Percentiles rank a stretch among this genome's conserved stretches.
Conservation (phyloP, 441 rosid species). For the Croton laevigatus region DNA sequence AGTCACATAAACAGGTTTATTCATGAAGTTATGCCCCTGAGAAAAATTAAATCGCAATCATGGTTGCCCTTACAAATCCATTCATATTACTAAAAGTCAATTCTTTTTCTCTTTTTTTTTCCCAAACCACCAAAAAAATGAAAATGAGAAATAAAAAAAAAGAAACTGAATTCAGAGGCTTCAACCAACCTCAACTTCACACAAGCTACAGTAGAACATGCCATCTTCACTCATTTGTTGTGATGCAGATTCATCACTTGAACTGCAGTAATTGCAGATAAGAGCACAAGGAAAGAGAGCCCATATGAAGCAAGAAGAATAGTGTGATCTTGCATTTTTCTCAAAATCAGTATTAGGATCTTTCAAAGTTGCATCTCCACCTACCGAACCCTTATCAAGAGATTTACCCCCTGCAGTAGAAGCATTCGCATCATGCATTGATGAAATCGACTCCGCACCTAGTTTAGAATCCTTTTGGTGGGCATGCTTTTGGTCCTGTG, state of each 20-base stretch:
- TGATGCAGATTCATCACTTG: conserved; percentile 62
- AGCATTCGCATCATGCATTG: conserved; percentile 44
- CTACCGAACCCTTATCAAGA: conserved; percentile 36
- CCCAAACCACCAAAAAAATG: neutral
- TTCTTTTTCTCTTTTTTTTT: neutral
- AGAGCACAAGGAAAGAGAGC: conserved; percentile 68
- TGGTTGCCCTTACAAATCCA: neutral
- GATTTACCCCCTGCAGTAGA: conserved; percentile 55
- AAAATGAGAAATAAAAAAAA: neutral
- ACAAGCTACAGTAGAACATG: conserved; percentile 95
- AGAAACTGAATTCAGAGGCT: conserved; percentile 3
- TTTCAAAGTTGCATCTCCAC: conserved; percentile 35
- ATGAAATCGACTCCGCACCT: conserved; percentile 59
- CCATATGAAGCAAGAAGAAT: conserved; percentile 39
- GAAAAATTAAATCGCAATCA: neutral
- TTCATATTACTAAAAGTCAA: neutral
- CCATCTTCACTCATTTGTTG: conserved; percentile 88
- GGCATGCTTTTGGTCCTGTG: conserved; percentile 45
- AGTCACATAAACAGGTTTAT: neutral
- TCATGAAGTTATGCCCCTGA: neutral
- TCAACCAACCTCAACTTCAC: conserved; percentile 86
- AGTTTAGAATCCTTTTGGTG: conserved; percentile 49
- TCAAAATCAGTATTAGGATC: conserved; percentile 31
- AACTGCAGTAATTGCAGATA: conserved; percentile 52
- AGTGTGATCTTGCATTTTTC: conserved; percentile 36